Conservation (phyloP, 257 asterid genomes). For the Solanum etuberosum region DNA sequence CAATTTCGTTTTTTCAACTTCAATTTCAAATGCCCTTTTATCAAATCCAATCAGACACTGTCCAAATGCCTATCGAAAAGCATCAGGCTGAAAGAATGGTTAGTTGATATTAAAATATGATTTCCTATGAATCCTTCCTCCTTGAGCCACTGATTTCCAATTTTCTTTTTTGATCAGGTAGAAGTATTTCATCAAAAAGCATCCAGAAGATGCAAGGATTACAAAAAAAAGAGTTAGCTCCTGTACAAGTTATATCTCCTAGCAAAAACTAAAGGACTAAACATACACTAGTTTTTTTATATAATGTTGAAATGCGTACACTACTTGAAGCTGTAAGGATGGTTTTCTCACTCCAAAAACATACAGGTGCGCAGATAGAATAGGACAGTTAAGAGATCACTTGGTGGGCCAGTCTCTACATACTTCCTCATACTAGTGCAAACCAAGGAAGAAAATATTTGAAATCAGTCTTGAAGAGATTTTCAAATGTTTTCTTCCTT, state of each 20-base stretch:
- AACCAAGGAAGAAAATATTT: not conserved
- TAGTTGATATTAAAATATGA: not conserved
- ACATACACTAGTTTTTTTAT: not conserved
- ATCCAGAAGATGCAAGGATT: not conserved
- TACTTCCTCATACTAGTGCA: not conserved
- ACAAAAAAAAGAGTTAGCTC: not conserved
- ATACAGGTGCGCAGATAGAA: not conserved
- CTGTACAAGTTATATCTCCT: not conserved
- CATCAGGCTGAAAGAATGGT: not conserved
- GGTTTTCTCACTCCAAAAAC: not conserved
- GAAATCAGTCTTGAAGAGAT: not conserved
- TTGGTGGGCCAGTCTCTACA: not conserved
- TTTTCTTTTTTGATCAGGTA: not conserved
- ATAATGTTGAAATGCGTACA: not conserved
- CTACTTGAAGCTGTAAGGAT: not conserved
- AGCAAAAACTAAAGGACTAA: not conserved
- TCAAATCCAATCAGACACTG: not conserved
- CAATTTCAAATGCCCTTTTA: not conserved
- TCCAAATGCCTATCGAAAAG: not conserved
- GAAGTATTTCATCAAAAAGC: not conserved
- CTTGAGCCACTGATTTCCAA: not conserved
- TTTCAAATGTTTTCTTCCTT: not conserved
- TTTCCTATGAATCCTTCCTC: not conserved
- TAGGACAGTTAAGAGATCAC: not conserved
- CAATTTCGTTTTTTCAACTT: not conserved